Evolutionary conservation across 192 early-diverging fungal species (phyloP).

Genomic region (Spizellomyces punctatus): DNA sequence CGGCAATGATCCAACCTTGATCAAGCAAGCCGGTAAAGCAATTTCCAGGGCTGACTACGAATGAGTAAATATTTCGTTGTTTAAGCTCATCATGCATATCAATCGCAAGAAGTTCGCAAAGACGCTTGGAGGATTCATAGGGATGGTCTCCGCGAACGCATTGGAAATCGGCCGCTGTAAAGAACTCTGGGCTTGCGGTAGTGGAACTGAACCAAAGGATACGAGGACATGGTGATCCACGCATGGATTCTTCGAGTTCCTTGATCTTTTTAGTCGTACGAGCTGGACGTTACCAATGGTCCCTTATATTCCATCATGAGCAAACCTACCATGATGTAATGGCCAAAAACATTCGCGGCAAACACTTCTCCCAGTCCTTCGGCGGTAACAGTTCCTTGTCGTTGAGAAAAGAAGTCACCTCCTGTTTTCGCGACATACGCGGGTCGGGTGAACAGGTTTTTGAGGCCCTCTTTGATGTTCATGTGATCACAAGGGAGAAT

Average conservation of each 20-base stretch:
- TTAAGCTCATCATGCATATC: slow-evolving; percentile 23
- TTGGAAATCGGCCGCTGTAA: slow-evolving; percentile 43
- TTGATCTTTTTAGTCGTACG: slow-evolving; percentile 23
- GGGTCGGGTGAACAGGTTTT: slow-evolving; percentile 40
- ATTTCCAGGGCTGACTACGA: slow-evolving; percentile 51
- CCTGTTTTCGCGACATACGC: slow-evolving; percentile 45
- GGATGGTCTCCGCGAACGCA: slow-evolving; percentile 48
- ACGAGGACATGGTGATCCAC: slow-evolving; percentile 2
- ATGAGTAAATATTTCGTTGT: slow-evolving; percentile 29
- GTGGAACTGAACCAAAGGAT: slow-evolving; percentile 52
- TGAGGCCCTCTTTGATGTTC: slow-evolving; percentile 17
- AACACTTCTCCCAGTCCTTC: slow-evolving; percentile 51
- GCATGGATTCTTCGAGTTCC: slow-evolving; percentile 20
- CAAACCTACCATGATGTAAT: slow-evolving; percentile 47
- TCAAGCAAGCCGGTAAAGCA: slow-evolving; percentile 33
- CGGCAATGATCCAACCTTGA: slow-evolving; percentile 16
- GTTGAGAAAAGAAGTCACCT: slow-evolving; percentile 46
- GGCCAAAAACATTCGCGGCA: slow-evolving; percentile 58
- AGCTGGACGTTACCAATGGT: background rate
- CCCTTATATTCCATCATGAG: background rate
- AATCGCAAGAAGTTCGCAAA: slow-evolving; percentile 46
- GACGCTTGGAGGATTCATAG: slow-evolving; percentile 54
- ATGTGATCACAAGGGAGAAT: slow-evolving; percentile 43
- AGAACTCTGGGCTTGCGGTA: slow-evolving; percentile 40
- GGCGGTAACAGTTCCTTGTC: slow-evolving; percentile 32